Evolutionary conservation across 176 grass and related monocot genomes (phyloP), one percentile per base, ranked within the genome.

Genomic region (Carex myosuroides): DNA sequence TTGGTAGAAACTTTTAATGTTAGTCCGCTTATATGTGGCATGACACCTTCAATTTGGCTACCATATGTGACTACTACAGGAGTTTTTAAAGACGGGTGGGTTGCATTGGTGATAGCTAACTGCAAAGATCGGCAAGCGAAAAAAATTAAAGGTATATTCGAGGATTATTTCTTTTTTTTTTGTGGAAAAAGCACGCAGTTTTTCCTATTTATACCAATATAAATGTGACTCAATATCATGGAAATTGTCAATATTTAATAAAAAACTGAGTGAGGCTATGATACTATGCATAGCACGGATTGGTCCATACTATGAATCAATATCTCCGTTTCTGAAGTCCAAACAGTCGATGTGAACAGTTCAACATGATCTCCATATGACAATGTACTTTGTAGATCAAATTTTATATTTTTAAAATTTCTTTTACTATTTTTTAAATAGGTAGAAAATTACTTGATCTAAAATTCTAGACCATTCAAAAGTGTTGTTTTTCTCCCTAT

Each of bases 31-130:
- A 87, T 94, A 6, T 91, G 92, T 24, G 90, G 85, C 50, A 29
- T 97, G 4, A 81, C 89, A 0, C 80, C 85, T n/a, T 69, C 70
- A 12, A 54, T 92, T 84, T 97, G 94, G 92, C 12, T 92, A 65
- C 87, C 92, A 6, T 92, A 84, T 79, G 26, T 94, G 6, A 86
- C 85, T 8, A 30, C 71, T 13, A 88, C 94, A 9, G 83, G 64
- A 74, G 92, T 97, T 64, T 92, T 92, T 21, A 86, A 97, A 33
- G 79, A 89, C 44, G 88, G 70, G 46, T 97, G 94, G 92, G 82
- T 1, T 6, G 22, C 8, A 29, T 80, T 85, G 20, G 74, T 90
- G 65, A 83, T 97, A 21, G 82, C 48, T 0, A 84, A 79, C 9
- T 88, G 87, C 5, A 56, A 74, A 72, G 74, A 60, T 3, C 41